phyloP scores from a whole-genome alignment of 2,329 filamentous ascomycete species.

The Metarhizium anisopliae region DNA sequence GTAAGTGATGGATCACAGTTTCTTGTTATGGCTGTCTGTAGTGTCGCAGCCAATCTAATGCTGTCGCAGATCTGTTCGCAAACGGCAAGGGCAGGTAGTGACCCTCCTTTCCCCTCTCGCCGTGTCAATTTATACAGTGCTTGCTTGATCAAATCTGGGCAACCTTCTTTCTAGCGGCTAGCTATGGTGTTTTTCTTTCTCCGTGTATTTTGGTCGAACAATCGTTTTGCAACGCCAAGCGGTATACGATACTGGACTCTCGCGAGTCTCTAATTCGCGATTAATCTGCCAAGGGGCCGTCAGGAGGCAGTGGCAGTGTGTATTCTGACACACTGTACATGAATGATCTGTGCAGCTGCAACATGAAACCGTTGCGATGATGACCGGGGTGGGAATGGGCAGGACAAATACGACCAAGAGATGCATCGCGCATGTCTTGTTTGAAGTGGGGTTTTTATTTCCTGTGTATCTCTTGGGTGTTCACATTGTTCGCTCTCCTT shows the following conservation, averaged over 20 bases:
- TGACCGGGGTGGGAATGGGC: not conserved
- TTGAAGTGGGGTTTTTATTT: not conserved
- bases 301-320: not conserved
- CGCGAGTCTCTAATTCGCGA: not conserved
- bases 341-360: not conserved
- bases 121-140: not conserved
- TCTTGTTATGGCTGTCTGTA: conserved; percentile 6
- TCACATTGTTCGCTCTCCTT: not conserved
- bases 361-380: not conserved
- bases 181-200: not conserved
- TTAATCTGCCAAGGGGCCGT: not conserved
- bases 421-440: not conserved
- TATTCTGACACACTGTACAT: not conserved
- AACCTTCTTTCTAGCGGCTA: not conserved
- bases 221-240: not conserved
- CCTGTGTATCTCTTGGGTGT: conserved; percentile 1
- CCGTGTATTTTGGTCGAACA: not conserved
- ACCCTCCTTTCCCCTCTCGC: not conserved
- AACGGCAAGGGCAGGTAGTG: conserved; percentile 28
- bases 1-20: conserved; percentile 16
- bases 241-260: not conserved
- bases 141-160: not conserved
- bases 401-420: not conserved
- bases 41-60: conserved; percentile 20
- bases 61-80: conserved; percentile 26